Evolutionary conservation across 2,329 filamentous ascomycete genomes (phyloP).

Genomic region (Moelleriella libera): DNA sequence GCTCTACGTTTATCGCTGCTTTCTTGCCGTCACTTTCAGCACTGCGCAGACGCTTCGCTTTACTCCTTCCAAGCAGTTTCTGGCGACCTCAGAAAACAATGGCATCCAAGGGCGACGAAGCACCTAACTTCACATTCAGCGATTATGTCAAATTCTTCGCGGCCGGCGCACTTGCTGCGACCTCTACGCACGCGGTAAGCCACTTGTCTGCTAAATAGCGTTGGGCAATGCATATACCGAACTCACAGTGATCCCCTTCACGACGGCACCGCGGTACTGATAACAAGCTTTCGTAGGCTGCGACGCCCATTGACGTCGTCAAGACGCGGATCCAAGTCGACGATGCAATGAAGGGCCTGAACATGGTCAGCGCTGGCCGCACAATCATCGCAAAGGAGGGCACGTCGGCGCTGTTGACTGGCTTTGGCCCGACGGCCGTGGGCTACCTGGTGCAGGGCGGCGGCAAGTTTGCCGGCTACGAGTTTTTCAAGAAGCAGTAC

Average conservation of each 20-base stretch:
- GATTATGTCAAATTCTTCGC: constrained; percentile 40
- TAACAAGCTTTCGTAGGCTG: constrained; percentile 22
- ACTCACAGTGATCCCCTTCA: background rate
- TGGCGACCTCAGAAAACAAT: constrained; percentile 4
- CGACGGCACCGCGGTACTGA: background rate
- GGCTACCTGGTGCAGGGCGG: constrained; percentile 85
- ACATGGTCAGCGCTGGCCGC: constrained; percentile 65
- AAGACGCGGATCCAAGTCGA: constrained; percentile 90
- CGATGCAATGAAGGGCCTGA: constrained; percentile 69
- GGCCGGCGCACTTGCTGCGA: constrained; percentile 37
- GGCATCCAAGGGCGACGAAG: constrained; percentile 13
- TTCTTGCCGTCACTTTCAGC: background rate
- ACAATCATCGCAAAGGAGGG: constrained; percentile 71
- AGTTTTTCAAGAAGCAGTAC: constrained; percentile 85
- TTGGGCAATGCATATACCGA: background rate
- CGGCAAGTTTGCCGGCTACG: constrained; percentile 84
- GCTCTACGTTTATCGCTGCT: background rate
- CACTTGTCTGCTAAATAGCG: background rate
- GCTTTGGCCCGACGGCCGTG: constrained; percentile 72
- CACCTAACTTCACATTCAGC: constrained; percentile 23
- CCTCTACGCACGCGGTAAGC: constrained; percentile 34
- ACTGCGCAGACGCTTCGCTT: background rate
- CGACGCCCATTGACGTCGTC: constrained; percentile 51
- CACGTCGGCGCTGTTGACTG: constrained; percentile 64
- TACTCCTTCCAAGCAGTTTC: background rate